These are phyloP conservation scores for Dispira parvispora DNA, from an alignment of 192 early-diverging fungal genomes.

Conservation along the genomic window DNA sequence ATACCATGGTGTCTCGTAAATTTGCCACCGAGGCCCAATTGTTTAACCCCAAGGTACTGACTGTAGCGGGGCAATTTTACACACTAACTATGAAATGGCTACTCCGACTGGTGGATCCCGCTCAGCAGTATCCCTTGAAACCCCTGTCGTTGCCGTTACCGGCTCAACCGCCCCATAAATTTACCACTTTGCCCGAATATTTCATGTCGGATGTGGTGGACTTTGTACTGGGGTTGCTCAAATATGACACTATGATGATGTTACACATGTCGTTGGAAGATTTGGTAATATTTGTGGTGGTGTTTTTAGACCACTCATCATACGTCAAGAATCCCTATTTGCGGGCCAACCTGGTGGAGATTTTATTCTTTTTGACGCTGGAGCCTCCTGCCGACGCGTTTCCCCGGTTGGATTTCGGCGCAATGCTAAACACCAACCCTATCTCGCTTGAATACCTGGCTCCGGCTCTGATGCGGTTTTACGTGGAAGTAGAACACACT, in stretches of 20 bases:
- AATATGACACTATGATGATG: conserved; percentile 28
- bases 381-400: conserved; percentile 18
- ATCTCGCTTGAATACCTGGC: conserved; percentile 60
- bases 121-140: neutral
- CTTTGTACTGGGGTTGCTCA: conserved; percentile 51
- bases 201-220: conserved; percentile 81
- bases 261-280: neutral
- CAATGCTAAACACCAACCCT: conserved; percentile 52
- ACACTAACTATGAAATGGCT: conserved; percentile 82
- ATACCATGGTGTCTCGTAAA: conserved; percentile 44
- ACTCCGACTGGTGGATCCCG: conserved; percentile 50
- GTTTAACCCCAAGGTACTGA: conserved; percentile 52
- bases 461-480: conserved; percentile 72
- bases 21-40: conserved; percentile 61
- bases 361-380: conserved; percentile 29
- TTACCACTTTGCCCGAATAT: conserved; percentile 79
- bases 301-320: conserved; percentile 55
- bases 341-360: conserved; percentile 86
- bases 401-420: conserved; percentile 32
- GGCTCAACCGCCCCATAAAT: conserved; percentile 27
- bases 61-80: conserved; percentile 57
- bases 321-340: conserved; percentile 91
- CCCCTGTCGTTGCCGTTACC: conserved; percentile 37
- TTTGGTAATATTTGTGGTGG: conserved; percentile 44
- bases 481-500: conserved; percentile 94